Evolutionary conservation across 441 rosid species (phyloP), one percentile per base, ranked within the genome.

Genomic region (Gossypium trilobum): DNA sequence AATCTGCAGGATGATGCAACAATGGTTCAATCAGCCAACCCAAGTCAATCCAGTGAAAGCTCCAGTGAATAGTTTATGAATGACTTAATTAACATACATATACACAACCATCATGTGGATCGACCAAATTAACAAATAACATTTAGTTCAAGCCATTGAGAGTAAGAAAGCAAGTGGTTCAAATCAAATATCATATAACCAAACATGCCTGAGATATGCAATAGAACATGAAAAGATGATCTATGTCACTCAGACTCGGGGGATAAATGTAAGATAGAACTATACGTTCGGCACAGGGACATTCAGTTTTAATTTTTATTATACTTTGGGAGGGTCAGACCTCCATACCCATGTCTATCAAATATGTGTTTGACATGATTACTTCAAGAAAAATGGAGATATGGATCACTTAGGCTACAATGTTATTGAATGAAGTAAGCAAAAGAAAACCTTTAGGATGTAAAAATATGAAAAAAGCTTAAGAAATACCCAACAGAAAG

Each of bases 1-100:
- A 33, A 70, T 70, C 65, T 56, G 54, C 73, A 29, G 3, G 22
- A 56, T 56, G 51, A 70, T 19, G 58, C 42, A 67, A 48, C 54
- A 67, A 48, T 25, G 44, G 8, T 48, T 31, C 8, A n/a, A 23
- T 46, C 56, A 46, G 70, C n/a, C 33, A 66, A 23, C 13, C 20
- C 11, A 6, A 44, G 56, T 16, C 56, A 14, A 66, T 66, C 31
- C 33, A 13, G 20, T 44, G 19, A 65, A 65, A 65, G 36, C 54
- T 22, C 5, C 5, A 20, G 48, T 0, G 48, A 42, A 10, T 42
- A 10, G n/a, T 42, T 42, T 10, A 42, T 10, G 48, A 42, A 42
- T 42, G 48, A 51, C 55, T 14, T 51, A 6, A 54, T 22, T 56
- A 11, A 9, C 60, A 20, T 14, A 31, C n/a, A 58, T 58, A 5